Evolutionary conservation across 2,329 filamentous ascomycete species (phyloP).

Genomic region (Fonsecaea monophora): DNA sequence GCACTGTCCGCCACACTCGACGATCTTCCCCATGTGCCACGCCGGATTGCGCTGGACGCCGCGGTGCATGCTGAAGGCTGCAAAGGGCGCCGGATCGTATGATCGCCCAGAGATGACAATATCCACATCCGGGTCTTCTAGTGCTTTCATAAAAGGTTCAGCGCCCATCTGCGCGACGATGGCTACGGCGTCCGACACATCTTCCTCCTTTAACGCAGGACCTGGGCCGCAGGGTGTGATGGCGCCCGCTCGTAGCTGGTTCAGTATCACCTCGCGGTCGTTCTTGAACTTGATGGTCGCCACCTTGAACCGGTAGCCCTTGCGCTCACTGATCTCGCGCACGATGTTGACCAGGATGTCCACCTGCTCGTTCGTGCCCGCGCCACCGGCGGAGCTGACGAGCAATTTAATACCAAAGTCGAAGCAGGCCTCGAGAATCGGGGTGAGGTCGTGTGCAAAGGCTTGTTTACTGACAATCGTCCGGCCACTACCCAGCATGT

Average conservation of each 20-base stretch:
- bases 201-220: constrained; percentile 47
- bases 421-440: background rate
- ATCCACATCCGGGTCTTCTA: constrained; percentile 50
- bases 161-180: constrained; percentile 58
- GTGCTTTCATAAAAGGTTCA: constrained; percentile 49
- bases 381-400: constrained; percentile 2
- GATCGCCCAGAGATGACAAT: constrained; percentile 57
- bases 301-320: background rate
- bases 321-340: constrained; percentile 2
- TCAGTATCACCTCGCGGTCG: constrained; percentile 1
- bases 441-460: background rate
- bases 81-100: constrained; percentile 53
- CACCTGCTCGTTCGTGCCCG: background rate
- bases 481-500: constrained; percentile 11
- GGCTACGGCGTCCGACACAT: constrained; percentile 48
- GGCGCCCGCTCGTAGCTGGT: background rate
- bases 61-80: constrained; percentile 48
- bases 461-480: constrained; percentile 6
- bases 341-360: background rate
- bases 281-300: constrained; percentile 6
- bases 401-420: constrained; percentile 1
- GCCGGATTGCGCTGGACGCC: constrained; percentile 38
- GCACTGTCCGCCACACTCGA: constrained; percentile 60
- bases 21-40: constrained; percentile 60
- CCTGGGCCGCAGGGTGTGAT: constrained; percentile 44